Conservation (phyloP, 139 green algal genomes). For the Micromonas commoda region DNA sequence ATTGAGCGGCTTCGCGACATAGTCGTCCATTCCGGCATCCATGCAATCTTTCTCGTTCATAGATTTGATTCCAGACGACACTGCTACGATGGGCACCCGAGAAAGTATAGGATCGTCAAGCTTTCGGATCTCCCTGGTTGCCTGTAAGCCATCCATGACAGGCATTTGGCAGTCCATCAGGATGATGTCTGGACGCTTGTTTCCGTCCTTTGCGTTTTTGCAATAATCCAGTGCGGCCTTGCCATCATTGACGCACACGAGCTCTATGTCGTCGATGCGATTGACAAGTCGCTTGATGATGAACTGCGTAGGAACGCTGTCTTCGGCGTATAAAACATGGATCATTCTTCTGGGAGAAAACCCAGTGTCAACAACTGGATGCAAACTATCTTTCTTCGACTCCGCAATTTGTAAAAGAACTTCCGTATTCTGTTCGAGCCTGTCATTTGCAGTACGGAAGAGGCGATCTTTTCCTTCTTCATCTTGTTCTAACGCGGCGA, state of each 20-base stretch:
- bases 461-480: not conserved
- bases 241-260: not conserved
- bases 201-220: not conserved
- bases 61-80: slow-evolving; percentile 12
- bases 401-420: not conserved
- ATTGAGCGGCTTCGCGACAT: not conserved
- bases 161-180: slow-evolving; percentile 27
- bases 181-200: slow-evolving; percentile 2
- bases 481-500: slow-evolving; percentile 9
- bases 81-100: slow-evolving; percentile 7
- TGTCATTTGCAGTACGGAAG: not conserved
- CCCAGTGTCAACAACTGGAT: not conserved
- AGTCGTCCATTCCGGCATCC: slow-evolving; percentile 5
- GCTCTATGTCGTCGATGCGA: slow-evolving; percentile 1
- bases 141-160: slow-evolving; percentile 17
- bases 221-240: not conserved
- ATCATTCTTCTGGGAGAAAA: not conserved
- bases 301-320: slow-evolving; percentile 19
- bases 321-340: slow-evolving; percentile 7
- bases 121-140: slow-evolving; percentile 7
- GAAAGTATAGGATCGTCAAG: not conserved
- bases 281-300: slow-evolving; percentile 10
- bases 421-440: slow-evolving; percentile 1
- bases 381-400: not conserved
- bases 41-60: slow-evolving; percentile 8